Base-by-base conservation (phyloP, 805 yeast species). In the Yarrowia sp. region DNA sequence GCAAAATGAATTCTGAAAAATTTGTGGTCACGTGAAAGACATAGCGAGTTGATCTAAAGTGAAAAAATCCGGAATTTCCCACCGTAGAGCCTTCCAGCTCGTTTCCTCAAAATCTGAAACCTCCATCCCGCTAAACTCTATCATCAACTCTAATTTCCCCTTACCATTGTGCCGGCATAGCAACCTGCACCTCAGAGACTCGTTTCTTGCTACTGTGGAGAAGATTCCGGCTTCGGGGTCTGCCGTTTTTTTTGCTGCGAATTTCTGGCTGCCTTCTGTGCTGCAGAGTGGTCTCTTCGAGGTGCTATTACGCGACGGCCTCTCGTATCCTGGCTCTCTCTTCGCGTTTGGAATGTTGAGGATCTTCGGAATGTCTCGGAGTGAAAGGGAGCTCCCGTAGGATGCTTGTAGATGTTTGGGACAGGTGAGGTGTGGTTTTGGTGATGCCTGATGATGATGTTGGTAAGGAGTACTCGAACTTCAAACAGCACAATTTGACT, bases 331-430 rank as follows among this genome's bases (percentile, higher is more conserved):
- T 39, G 32, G 33, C 22, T 31, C 53, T 29, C 53, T 29, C 36
- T 46, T 46, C 53, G 53, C 36, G 36, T 46, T 46, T 46, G 53
- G 53, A 46, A 46, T 46, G 53, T 46, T 13, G 25, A 46, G 14
- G 38, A 47, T 31, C 55, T 9, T 47, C 55, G 55, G 55, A 32
- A 14, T 31, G 55, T 31, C 55, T 46, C 53, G 53, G 53, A 46
- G 35, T 3, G 24, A 12, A 24, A 27, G 18, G 14, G 14, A 41
- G 14, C 24, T 21, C 8, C 9, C 7, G 47, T 5, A 22, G 25
- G 31, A n/a, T n/a, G n/a, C n/a, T n/a, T n/a, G n/a, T n/a, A n/a
- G n/a, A n/a, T n/a, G n/a, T n/a, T n/a, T n/a, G n/a, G n/a, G n/a
- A n/a, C n/a, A n/a, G n/a, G n/a, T n/a, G n/a, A n/a, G n/a, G n/a